These are phyloP conservation scores for Crithidia fasciculata DNA, from an alignment of 208 protist species.

Conservation along the genomic window DNA sequence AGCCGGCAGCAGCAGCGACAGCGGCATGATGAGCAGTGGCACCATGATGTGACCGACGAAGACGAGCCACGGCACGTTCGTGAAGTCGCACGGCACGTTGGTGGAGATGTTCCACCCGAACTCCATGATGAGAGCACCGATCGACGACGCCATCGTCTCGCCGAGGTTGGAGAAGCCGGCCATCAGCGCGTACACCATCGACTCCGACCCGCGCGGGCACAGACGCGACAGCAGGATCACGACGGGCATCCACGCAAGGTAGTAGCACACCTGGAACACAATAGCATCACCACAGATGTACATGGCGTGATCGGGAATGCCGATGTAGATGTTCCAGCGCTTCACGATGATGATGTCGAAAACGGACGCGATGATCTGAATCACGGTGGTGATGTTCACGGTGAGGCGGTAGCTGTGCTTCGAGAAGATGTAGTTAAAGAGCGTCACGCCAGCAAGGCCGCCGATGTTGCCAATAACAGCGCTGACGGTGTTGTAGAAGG, in stretches of 20 bases:
- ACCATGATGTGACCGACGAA: constrained; percentile 58
- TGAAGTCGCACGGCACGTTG: constrained; percentile 61
- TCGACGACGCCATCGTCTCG: constrained; percentile 39
- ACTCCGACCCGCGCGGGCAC: constrained; percentile 77
- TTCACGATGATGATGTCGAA: constrained; percentile 65
- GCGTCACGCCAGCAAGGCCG: constrained; percentile 39
- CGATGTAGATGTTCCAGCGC: constrained; percentile 54
- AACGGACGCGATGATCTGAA: constrained; percentile 41
- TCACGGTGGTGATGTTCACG: constrained; percentile 36
- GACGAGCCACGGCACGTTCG: constrained; percentile 57
- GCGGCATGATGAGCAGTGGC: constrained; percentile 59
- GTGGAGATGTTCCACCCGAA: constrained; percentile 47
- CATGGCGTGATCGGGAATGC: constrained; percentile 58
- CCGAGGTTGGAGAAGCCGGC: constrained; percentile 82
- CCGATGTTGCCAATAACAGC: constrained; percentile 43
- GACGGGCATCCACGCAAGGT: constrained; percentile 70
- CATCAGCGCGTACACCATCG: constrained; percentile 75
- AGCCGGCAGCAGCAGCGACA: constrained; percentile 58
- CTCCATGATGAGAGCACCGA: constrained; percentile 62
- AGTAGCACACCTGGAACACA: constrained; percentile 55
- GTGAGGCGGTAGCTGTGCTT: constrained; percentile 60
- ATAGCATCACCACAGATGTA: constrained; percentile 74
- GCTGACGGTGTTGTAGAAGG: constrained; percentile 59
- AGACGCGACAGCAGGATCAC: constrained; percentile 76
- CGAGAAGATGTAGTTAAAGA: constrained; percentile 62